Evolutionary conservation across 371 early-diverging fungal genomes (phyloP), one percentile per base, ranked within the genome.

Genomic region (Mitosporidium daphniae): DNA sequence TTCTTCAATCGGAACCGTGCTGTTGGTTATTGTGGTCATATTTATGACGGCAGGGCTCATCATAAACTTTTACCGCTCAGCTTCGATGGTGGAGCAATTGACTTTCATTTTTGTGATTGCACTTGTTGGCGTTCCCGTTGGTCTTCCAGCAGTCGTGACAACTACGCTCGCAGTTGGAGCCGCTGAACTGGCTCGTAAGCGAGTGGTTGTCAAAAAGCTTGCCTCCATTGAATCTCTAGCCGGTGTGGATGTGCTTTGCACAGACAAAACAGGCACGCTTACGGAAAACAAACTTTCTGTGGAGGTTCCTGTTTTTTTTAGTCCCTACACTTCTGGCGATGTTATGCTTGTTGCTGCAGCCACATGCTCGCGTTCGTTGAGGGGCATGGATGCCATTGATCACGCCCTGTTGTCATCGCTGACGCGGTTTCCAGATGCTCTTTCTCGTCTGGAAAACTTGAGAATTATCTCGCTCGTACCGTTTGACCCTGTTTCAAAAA

Each of bases 401-500:
- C n/a, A n/a, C n/a, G n/a, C n/a, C n/a, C n/a, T n/a, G n/a, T n/a
- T n/a, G n/a, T n/a, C n/a, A n/a, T n/a, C n/a, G n/a, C n/a, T n/a
- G n/a, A n/a, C n/a, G n/a, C n/a, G n/a, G n/a, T n/a, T n/a, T n/a
- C n/a, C n/a, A n/a, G n/a, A n/a, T n/a, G n/a, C n/a, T n/a, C n/a
- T n/a, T n/a, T n/a, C n/a, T n/a, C n/a, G n/a, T n/a, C n/a, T n/a
- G n/a, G n/a, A n/a, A n/a, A n/a, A n/a, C n/a, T n/a, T n/a, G n/a
- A n/a, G n/a, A n/a, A n/a, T n/a, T n/a, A n/a, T n/a, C n/a, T n/a
- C n/a, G n/a, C 78, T 74, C 45, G 45, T 59, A 21, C 82, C 82
- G 2, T 80, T 80, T 53, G 71, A 80, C 42, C 74, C 82, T 2
- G 51, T 50, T 4, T 60, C 69, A 31, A 80, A 77, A 41, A 56